Base-by-base conservation (phyloP, 306 rosid genomes). In the Lotus japonicus region DNA sequence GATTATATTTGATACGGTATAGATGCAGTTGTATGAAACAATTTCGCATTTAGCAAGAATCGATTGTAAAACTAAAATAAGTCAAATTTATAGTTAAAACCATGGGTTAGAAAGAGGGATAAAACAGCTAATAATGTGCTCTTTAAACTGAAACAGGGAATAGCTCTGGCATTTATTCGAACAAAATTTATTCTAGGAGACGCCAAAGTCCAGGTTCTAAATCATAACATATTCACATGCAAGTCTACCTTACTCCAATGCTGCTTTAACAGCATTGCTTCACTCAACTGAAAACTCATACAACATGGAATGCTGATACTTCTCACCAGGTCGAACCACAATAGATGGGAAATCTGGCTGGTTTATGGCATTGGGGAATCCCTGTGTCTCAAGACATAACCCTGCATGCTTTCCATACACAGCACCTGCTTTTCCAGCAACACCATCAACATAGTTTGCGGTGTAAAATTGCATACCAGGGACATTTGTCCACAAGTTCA, bases 391-490 rank as follows among this genome's bases (percentile, higher is more conserved):
- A 73, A 94, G 64, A 66, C 99, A 94, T 11, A 94, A 80, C 42
- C 89, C 99, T 0, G 90, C 84, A 64, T 94, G 96, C 84, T 94
- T 94, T 69, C 68, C 88, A 54, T 90, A 94, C 35, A 81, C 78
- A 7, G 95, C 88, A 1, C 87, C 90, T 73, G 62, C 85, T 84
- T 94, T 94, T 36, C 99, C 99, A 0, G 19, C 7, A 16, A 94
- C 73, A 2, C 88, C 88, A 12, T 80, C 4, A 6, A 94, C 99
- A 58, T 88, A 94, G 75, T 94, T 94, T 11, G 76, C 99, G 0
- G 99, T 94, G 85, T 94, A 94, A 77, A 94, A 94, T 80, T 94
- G 99, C 90, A 94, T 57, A 26, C 99, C 99, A 0, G 96, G 96
- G 21, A 71, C 89, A 63, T 67, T 82, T 79, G 83, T 84, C 99